Percentiles rank a stretch among this genome's conserved stretches.
These are phyloP conservation scores for Leishmania tropica DNA, from an alignment of 208 protist genomes.

Conservation along the genomic window DNA sequence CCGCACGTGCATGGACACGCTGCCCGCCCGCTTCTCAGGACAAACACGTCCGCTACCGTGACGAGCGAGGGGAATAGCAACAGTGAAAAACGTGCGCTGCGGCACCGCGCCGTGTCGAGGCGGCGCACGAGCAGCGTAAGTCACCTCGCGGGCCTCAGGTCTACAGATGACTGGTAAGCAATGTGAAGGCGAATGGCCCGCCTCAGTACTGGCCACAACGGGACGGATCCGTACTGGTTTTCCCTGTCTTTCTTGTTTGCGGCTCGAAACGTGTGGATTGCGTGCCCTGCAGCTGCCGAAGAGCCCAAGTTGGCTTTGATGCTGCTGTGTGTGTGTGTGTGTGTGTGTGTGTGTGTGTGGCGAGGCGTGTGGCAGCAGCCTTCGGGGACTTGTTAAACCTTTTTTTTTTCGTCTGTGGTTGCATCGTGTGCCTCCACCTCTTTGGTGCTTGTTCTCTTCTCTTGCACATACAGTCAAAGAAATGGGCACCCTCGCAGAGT, in stretches of 20 bases:
- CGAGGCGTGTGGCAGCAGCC: not conserved
- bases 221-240: not conserved
- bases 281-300: not conserved
- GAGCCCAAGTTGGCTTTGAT: not conserved
- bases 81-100: constrained; percentile 8
- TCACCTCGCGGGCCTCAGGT: constrained; percentile 39
- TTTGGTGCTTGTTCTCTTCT: not conserved
- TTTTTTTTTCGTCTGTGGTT: not conserved
- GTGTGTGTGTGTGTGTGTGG: not conserved
- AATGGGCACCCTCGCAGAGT: not conserved
- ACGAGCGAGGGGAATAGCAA: constrained; percentile 32
- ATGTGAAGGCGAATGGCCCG: not conserved
- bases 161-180: constrained; percentile 47
- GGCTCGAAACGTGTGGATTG: not conserved
- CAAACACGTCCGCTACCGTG: constrained; percentile 19
- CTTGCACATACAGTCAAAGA: not conserved
- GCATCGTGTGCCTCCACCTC: not conserved
- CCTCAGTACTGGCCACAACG: not conserved
- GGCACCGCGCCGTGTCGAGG: constrained; percentile 17
- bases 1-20: constrained; percentile 28
- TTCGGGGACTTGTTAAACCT: not conserved
- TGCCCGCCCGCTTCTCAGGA: constrained; percentile 21
- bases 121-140: constrained; percentile 33
- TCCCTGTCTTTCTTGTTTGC: not conserved
- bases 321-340: not conserved